Evolutionary conservation across 1,284 basidiomycete genomes (phyloP), one percentile per base, ranked within the genome.

Genomic region (Ustilago trichophora): DNA sequence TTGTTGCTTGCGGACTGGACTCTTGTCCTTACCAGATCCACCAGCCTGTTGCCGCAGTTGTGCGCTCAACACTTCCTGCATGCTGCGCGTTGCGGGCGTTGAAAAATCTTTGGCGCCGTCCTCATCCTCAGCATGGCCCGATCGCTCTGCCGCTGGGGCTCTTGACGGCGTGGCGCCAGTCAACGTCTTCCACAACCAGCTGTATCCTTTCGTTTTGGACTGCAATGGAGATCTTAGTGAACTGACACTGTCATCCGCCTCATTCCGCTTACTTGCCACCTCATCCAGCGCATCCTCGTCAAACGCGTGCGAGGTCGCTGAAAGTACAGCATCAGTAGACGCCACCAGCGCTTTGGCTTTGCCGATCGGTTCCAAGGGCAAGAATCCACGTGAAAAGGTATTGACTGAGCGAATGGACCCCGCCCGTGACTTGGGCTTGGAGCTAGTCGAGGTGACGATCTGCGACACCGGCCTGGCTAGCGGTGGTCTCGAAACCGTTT

Each of bases 331-430:
- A 27, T 69, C 69, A 3, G 69, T 68, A 7, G 74, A 56, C 4
- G 72, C 73, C 9, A 76, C 73, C 34, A 70, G 25, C 2, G 75
- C 73, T 29, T 59, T 70, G 7, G 75, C 73, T 45, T 76, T 76
- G 15, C 75, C 75, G 29, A 75, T 67, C 15, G 70, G 73, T 29
- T 75, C 70, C 50, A 75, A 35, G 9, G 73, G 72, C 42, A 72
- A 21, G 10, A 73, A 40, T 9, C 64, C 58, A 12, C 75, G 52
- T 15, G 59, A 49, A 22, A 73, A 62, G 6, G 75, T 76, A 19
- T 46, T 72, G 40, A 71, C 38, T 5, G 71, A 73, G n/a, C 64
- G 53, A 19, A 76, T 56, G 4, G 75, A 76, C 9, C 54, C 67
- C 1, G 72, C 51, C 27, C 74, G 35, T 4, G 73, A 76, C n/a